These are phyloP conservation scores for Pelargonium cotyledonis DNA, from an alignment of 441 rosid genomes.

Conservation along the genomic window DNA sequence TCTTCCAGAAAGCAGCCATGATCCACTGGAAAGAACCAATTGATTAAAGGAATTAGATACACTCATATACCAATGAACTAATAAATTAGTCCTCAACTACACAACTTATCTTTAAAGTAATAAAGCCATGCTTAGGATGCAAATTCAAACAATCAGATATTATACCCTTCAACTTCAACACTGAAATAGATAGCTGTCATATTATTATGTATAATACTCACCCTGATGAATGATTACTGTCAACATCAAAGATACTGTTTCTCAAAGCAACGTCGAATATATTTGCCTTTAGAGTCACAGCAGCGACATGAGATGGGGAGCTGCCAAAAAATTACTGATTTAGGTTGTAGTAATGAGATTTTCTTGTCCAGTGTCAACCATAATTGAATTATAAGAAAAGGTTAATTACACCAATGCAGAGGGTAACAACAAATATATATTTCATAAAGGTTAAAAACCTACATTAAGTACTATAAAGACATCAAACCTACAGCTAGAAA, in stretches of 20 bases:
- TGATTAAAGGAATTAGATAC: constrained; percentile 2
- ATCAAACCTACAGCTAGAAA: constrained; percentile 10
- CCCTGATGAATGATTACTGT: constrained; percentile 54
- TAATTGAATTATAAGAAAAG: neutral
- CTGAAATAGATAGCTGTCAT: neutral
- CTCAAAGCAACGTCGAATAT: constrained; percentile 58
- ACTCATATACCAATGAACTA: constrained; percentile 8
- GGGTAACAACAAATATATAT: neutral
- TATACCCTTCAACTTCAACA: neutral
- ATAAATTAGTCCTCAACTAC: neutral
- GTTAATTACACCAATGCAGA: neutral
- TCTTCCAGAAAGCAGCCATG: constrained; percentile 83
- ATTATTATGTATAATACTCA: constrained; percentile 20
- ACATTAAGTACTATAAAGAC: neutral
- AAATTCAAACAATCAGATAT: constrained; percentile 5
- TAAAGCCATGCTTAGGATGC: constrained; percentile 14
- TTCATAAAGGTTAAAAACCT: constrained; percentile 11
- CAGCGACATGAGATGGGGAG: constrained; percentile 66
- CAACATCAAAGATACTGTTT: constrained; percentile 35
- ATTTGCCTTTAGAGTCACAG: constrained; percentile 50
- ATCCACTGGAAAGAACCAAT: constrained; percentile 36
- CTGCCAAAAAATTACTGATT: constrained; percentile 29
- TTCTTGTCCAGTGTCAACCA: neutral
- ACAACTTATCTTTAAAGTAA: constrained; percentile 9
- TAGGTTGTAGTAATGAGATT: constrained; percentile 1